Evolutionary conservation across 2,329 filamentous ascomycete species (phyloP).

Genomic region (Epichloe brachyelytri): DNA sequence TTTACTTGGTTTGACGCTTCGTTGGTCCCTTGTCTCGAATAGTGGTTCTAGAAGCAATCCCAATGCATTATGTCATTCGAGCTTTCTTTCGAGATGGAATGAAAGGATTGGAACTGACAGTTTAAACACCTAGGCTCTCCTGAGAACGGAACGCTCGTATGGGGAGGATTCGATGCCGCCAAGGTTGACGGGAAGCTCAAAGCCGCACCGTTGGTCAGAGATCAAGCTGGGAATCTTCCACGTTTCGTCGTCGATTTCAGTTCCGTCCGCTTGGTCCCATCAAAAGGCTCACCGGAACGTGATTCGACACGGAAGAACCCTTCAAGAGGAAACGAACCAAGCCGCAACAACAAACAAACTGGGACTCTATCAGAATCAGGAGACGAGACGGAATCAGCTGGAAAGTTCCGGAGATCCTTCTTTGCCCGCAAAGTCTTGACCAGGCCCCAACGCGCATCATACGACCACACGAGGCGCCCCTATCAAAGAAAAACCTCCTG

Average conservation of each 20-base stretch:
- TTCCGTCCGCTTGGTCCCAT: neutral
- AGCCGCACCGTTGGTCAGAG: neutral
- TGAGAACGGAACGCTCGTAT: neutral
- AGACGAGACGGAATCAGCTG: neutral
- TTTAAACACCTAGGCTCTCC: neutral
- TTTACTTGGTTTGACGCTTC: neutral
- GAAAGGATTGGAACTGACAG: neutral
- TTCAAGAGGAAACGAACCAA: neutral
- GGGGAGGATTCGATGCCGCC: constrained; percentile 3
- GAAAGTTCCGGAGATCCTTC: neutral
- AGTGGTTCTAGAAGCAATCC: no score
- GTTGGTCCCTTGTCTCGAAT: neutral
- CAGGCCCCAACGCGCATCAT: neutral
- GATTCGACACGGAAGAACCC: neutral
- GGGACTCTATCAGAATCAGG: neutral
- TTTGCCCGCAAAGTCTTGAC: neutral
- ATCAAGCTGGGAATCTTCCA: neutral
- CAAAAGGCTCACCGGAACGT: neutral
- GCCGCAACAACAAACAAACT: neutral
- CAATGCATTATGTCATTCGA: no score
- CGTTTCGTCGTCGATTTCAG: neutral
- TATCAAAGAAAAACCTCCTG: neutral
- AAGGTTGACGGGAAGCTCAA: neutral
- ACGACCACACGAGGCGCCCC: neutral
- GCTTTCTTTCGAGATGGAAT: neutral